Evolutionary conservation across 352 stramenopile species (phyloP).

Genomic region (Pythium graminicola): DNA sequence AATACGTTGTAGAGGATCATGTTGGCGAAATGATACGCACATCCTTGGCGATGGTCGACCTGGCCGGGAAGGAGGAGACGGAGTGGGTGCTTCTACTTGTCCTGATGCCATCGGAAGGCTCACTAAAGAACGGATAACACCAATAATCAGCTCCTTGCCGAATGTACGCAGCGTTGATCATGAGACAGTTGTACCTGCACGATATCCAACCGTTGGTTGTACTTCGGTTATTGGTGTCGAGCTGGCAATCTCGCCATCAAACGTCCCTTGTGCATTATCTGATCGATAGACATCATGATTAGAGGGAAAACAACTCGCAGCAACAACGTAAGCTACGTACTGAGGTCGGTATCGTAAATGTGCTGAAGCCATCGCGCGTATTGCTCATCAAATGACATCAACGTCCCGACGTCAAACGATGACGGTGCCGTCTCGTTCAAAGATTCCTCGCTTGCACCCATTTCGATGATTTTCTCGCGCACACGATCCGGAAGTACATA

Average conservation of each 20-base stretch:
- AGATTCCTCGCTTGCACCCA: slow-evolving; percentile 67
- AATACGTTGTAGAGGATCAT: neutral
- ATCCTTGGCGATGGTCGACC: slow-evolving; percentile 30
- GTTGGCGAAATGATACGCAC: slow-evolving; percentile 5
- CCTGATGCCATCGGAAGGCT: slow-evolving; percentile 39
- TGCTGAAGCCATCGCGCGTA: slow-evolving; percentile 85
- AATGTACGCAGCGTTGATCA: neutral
- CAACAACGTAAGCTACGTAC: slow-evolving; percentile 28
- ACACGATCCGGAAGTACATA: slow-evolving; percentile 62
- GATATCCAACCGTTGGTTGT: slow-evolving; percentile 31
- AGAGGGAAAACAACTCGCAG: neutral
- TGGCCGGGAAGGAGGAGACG: slow-evolving; percentile 19
- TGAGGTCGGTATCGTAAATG: slow-evolving; percentile 78
- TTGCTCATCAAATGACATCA: slow-evolving; percentile 80
- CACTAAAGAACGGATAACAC: slow-evolving; percentile 31
- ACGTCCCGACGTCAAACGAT: slow-evolving; percentile 51
- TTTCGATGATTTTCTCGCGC: slow-evolving; percentile 52
- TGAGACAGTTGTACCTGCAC: slow-evolving; percentile 28
- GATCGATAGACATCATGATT: no score
- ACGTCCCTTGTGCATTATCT: slow-evolving; percentile 28
- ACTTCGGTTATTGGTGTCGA: slow-evolving; percentile 24
- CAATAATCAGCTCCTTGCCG: neutral
- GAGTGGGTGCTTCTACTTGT: slow-evolving; percentile 20
- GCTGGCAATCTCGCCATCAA: slow-evolving; percentile 17
- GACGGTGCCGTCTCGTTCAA: slow-evolving; percentile 57